These are phyloP conservation scores for Ogataea siamensis DNA, from an alignment of 805 yeast genomes.

Conservation along the genomic window DNA sequence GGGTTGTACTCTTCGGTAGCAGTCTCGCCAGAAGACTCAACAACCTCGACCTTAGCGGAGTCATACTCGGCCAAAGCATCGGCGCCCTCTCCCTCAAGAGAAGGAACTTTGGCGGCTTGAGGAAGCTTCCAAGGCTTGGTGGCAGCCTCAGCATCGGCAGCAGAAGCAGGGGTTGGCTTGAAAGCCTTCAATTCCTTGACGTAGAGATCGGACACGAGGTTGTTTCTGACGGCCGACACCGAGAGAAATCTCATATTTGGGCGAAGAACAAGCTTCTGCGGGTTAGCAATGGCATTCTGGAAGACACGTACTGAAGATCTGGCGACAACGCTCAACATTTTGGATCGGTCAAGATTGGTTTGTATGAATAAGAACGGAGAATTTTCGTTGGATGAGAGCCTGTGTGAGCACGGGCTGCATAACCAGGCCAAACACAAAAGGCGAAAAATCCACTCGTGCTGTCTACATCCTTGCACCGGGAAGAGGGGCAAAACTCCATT, in stretches of 20 bases:
- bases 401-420: conserved; percentile 8
- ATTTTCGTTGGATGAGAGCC: conserved; percentile 14
- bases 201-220: conserved; percentile 82
- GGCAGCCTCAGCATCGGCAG: conserved; percentile 71
- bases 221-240: conserved; percentile 28
- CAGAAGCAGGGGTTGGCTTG: conserved; percentile 76
- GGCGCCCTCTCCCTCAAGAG: conserved; percentile 65
- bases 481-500: not conserved
- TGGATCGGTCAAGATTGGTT: conserved; percentile 5
- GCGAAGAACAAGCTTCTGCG: conserved; percentile 9
- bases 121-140: conserved; percentile 86
- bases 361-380: conserved; percentile 8
- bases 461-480: conserved; percentile 8
- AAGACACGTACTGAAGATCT: conserved; percentile 25
- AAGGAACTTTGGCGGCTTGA: conserved; percentile 71
- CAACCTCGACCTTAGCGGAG: conserved; percentile 71
- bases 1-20: conserved; percentile 42
- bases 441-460: too few relatives aligned
- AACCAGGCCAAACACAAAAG: conserved; percentile 6
- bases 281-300: conserved; percentile 7
- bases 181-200: conserved; percentile 82
- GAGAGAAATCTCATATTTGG: conserved; percentile 30
- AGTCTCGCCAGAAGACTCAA: conserved; percentile 47
- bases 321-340: conserved; percentile 24
- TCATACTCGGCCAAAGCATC: conserved; percentile 68